These are phyloP conservation scores for Byssoonygena ceratinophila DNA, from an alignment of 2,329 filamentous ascomycete species.

Conservation along the genomic window DNA sequence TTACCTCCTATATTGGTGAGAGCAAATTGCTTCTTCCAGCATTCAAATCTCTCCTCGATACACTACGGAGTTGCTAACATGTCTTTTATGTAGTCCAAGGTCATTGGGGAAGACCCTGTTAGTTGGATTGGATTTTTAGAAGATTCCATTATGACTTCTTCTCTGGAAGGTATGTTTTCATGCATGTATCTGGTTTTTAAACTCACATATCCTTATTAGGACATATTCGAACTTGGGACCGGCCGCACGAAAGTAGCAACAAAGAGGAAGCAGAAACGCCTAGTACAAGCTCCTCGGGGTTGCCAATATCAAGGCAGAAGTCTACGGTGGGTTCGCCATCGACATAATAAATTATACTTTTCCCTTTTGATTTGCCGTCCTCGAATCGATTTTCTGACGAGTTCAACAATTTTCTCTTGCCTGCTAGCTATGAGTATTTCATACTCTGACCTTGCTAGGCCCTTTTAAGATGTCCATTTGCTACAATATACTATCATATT, in stretches of 20 bases:
- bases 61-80: not conserved
- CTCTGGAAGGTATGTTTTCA: conserved; percentile 63
- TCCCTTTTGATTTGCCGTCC: not conserved
- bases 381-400: not conserved
- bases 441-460: too few species aligned
- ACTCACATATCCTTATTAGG: conserved; percentile 38
- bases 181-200: conserved; percentile 13
- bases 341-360: not conserved
- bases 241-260: conserved; percentile 44
- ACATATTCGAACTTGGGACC: conserved; percentile 64
- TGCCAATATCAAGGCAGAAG: not conserved
- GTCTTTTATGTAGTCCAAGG: conserved; percentile 54
- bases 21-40: conserved; percentile 3
- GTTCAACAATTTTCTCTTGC: too few species aligned
- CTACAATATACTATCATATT: too few species aligned
- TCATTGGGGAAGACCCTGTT: conserved; percentile 73
- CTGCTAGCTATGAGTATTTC: too few species aligned
- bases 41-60: not conserved
- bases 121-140: conserved; percentile 91
- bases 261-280: conserved; percentile 12
- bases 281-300: not conserved
- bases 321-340: not conserved
- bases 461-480: too few species aligned
- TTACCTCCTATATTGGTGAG: conserved; percentile 77
- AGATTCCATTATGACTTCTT: conserved; percentile 84